Evolutionary conservation across 345 rosid species (phyloP).

Genomic region (Eucalyptus shirleyi): DNA sequence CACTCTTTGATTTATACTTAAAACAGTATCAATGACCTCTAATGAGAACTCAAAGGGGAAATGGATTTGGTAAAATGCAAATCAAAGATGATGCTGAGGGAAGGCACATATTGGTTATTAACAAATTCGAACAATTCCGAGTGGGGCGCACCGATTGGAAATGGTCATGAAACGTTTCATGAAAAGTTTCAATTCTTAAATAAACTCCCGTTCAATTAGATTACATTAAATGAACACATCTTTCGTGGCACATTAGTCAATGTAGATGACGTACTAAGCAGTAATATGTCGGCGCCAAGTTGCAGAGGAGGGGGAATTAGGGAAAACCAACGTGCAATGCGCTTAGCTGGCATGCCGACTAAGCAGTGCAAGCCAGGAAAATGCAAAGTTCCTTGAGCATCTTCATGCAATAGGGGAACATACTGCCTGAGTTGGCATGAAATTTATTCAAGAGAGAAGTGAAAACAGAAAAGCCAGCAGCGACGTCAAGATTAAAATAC

Average conservation of each 20-base stretch:
- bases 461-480: neutral
- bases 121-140: neutral
- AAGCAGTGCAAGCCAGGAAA: neutral
- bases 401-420: neutral
- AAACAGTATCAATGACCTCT: neutral
- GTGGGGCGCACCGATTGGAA: accelerated
- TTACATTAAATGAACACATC: neutral
- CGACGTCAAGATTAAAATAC: neutral
- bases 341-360: neutral
- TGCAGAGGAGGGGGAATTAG: neutral
- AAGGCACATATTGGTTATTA: neutral
- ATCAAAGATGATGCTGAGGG: neutral
- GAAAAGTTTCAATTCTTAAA: neutral
- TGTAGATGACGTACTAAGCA: neutral
- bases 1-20: neutral
- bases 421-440: neutral
- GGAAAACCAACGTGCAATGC: neutral
- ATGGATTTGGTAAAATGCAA: neutral
- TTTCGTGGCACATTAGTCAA: neutral
- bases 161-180: neutral
- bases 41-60: neutral
- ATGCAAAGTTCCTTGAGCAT: neutral
- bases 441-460: neutral
- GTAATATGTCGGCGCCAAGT: neutral
- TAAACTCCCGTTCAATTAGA: neutral